phyloP scores from a whole-genome alignment of 306 rosid species.

The Ceratonia siliqua region DNA sequence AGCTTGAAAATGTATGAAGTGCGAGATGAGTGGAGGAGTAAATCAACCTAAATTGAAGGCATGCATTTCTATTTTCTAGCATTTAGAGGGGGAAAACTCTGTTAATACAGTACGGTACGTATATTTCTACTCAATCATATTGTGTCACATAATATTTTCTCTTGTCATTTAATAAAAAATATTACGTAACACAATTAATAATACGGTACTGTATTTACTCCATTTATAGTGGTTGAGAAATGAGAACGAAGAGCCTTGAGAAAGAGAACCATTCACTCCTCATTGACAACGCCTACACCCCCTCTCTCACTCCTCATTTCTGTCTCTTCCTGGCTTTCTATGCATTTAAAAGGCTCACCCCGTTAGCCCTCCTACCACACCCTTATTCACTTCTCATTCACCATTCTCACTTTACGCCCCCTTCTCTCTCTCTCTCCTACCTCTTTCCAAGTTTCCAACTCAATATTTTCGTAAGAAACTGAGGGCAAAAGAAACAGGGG shows the following conservation, averaged over 20 bases:
- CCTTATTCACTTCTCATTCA: constrained; percentile 27
- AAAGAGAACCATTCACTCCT: constrained; percentile 69
- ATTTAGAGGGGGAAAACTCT: neutral
- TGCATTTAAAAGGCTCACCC: constrained; percentile 36
- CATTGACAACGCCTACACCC: constrained; percentile 33
- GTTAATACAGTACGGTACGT: too few relatives aligned
- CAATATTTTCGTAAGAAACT: constrained; percentile 10
- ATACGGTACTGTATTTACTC: too few relatives aligned
- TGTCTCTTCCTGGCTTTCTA: neutral
- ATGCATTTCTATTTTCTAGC: neutral
- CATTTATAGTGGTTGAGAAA: too few relatives aligned
- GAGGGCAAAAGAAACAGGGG: constrained; percentile 30
- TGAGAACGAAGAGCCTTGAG: constrained; percentile 62
- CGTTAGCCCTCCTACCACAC: neutral
- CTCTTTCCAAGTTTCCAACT: neutral
- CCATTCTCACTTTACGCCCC: neutral
- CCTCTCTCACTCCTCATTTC: constrained; percentile 22
- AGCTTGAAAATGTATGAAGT: too few relatives aligned
- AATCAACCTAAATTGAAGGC: neutral
- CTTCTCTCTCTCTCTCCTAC: neutral
- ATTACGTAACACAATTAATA: too few relatives aligned
- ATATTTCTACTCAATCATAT: too few relatives aligned
- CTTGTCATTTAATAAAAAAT: too few relatives aligned
- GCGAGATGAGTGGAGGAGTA: too few relatives aligned
- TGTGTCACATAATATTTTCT: too few relatives aligned